These are phyloP conservation scores for Beauveria asiatica DNA, from an alignment of 2,329 filamentous ascomycete species.

Conservation along the genomic window DNA sequence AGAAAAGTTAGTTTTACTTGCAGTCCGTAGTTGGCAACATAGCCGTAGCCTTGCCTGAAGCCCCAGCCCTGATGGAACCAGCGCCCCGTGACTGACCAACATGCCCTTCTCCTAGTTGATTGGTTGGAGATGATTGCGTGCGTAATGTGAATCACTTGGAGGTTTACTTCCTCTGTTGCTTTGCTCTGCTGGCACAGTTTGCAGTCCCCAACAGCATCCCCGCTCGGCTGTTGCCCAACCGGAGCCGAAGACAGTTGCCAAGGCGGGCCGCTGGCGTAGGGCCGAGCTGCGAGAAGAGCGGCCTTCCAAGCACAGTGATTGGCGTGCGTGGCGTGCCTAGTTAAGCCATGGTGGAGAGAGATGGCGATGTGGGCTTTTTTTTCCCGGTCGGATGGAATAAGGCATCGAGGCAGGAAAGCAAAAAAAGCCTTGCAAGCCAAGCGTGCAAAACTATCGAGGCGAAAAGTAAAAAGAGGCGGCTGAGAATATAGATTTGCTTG, in stretches of 20 bases:
- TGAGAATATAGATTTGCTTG: not conserved
- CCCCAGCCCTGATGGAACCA: not conserved
- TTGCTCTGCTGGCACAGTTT: not conserved
- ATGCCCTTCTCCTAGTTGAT: not conserved
- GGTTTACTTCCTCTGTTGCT: not conserved
- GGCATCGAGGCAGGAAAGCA: not conserved
- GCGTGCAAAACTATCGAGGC: not conserved
- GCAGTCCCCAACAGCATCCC: not conserved
- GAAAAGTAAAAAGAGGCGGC: not conserved
- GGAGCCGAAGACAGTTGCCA: not conserved
- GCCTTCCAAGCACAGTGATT: not conserved
- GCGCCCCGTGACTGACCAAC: not conserved
- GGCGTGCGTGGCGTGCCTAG: not conserved
- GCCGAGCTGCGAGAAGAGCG: not conserved
- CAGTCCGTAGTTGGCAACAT: not conserved
- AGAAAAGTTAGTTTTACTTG: not conserved
- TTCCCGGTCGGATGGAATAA: not conserved
- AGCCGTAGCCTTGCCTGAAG: slow-evolving; percentile 2
- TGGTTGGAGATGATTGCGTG: not conserved
- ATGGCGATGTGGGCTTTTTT: not conserved
- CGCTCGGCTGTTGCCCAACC: not conserved
- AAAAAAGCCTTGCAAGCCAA: not conserved
- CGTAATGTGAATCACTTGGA: not conserved
- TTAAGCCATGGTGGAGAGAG: slow-evolving; percentile 4
- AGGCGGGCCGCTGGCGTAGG: not conserved